Evolutionary conservation across 768 basidiomycete genomes (phyloP), one percentile per base, ranked within the genome.

Genomic region (Nevesoporus exiguus): DNA sequence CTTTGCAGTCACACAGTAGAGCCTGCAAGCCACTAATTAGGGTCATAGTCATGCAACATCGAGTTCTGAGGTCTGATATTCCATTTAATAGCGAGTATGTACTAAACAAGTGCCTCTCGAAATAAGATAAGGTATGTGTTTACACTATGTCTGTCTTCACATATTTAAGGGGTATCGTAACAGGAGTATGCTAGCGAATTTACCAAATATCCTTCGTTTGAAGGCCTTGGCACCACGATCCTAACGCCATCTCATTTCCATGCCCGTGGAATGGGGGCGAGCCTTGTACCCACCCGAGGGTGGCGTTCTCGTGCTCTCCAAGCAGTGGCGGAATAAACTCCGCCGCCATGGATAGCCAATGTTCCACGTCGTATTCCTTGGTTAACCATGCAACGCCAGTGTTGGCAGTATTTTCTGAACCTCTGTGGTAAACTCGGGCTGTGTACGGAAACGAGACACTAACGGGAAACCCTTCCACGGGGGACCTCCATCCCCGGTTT

Each of bases 391-490:
- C 29, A 51, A 33, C n/a, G 7, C 30, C 53, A 44, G 45, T 27
- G 34, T 34, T 24, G 25, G 37, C 31, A n/a, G 46, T 14, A 15
- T 58, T 53, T 56, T 53, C 65, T 61, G 34, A 29, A 25, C 45
- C 6, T 27, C 22, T n/a, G n/a, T 49, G 45, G 14, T 51, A 25
- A 54, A 30, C 27, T 36, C 21, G 51, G 22, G 11, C 11, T 36
- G 46, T 34, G 8, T 36, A 25, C 11, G 14, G 5, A 43, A 41
- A 22, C 36, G 22, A 47, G 30, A 41, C 7, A 66, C 66, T 17
- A 17, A 66, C 64, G 51, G 7, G 47, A 0, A 47, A 27, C 9
- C 41, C 42, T 44, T n/a, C 40, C 46, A n/a, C n/a, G 3, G 3
- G 42, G 40, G 33, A 47, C 36, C 5, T 2, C 17, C 27, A 15